A percentile compares a stretch with the other conserved stretches of the same genome.
Evolutionary conservation across 73 alveolate species (phyloP).

Genomic region (Tetrahymena malaccensis): DNA sequence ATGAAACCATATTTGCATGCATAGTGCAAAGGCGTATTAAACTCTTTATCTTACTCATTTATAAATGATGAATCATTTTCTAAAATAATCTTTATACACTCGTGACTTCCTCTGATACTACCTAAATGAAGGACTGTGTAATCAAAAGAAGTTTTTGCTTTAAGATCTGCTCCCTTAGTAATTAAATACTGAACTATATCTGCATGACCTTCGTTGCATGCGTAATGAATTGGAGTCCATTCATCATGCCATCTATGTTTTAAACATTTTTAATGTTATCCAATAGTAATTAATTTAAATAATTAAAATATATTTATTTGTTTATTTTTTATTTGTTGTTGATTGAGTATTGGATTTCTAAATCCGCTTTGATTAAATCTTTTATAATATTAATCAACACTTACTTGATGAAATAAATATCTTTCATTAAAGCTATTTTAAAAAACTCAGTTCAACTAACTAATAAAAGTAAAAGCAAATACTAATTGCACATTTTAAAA

Average conservation of each 20-base stretch:
- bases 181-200: conserved; percentile 58
- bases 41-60: conserved; percentile 74
- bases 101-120: conserved; percentile 64
- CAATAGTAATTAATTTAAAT: too few relatives aligned
- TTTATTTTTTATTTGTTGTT: neutral
- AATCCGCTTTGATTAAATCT: neutral
- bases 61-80: conserved; percentile 65
- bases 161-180: conserved; percentile 60
- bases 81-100: conserved; percentile 57
- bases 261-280: neutral
- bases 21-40: conserved; percentile 79
- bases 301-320: too few relatives aligned
- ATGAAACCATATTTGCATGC: conserved; percentile 66
- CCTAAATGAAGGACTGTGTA: conserved; percentile 86
- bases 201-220: conserved; percentile 90
- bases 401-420: neutral
- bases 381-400: neutral
- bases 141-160: conserved; percentile 40
- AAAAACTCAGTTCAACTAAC: neutral
- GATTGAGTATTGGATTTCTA: neutral
- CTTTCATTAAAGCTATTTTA: neutral
- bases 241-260: conserved; percentile 85
- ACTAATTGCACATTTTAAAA: too few relatives aligned
- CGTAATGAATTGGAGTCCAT: conserved; percentile 87
- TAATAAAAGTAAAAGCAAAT: neutral